phyloP scores from a whole-genome alignment of 2,329 filamentous ascomycete species.

The Orbilia javanica region DNA sequence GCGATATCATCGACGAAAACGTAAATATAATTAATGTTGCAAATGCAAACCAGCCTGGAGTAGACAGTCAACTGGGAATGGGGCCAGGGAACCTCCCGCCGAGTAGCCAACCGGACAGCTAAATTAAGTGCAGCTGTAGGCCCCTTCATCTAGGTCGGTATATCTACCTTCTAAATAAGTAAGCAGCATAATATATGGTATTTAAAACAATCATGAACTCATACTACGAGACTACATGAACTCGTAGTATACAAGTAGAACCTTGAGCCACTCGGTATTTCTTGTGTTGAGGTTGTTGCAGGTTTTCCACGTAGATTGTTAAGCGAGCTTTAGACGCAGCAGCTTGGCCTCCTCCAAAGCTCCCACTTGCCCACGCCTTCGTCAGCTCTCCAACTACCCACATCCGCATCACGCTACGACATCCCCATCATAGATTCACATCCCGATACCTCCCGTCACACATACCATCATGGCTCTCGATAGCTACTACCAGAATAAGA shows the following conservation, averaged over 20 bases:
- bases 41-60: background rate
- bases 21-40: background rate
- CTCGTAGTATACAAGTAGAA: too few species aligned
- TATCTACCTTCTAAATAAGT: background rate
- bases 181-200: background rate
- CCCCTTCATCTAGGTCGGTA: too few species aligned
- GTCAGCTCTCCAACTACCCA: constrained; percentile 41
- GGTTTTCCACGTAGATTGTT: constrained; percentile 44
- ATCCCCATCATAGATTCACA: background rate
- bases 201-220: background rate
- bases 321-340: constrained; percentile 44
- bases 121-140: background rate
- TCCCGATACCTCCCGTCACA: constrained; percentile 9
- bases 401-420: constrained; percentile 26
- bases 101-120: background rate
- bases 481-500: constrained; percentile 99
- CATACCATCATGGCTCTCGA: constrained; percentile 87
- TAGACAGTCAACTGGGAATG: background rate
- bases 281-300: constrained; percentile 36
- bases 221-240: background rate
- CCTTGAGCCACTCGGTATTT: background rate
- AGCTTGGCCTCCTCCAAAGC: constrained; percentile 52
- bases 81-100: background rate
- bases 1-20: constrained; percentile 15
- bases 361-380: constrained; percentile 43